Base-by-base conservation (phyloP, 257 asterid genomes). In the Solanum chaucha region DNA sequence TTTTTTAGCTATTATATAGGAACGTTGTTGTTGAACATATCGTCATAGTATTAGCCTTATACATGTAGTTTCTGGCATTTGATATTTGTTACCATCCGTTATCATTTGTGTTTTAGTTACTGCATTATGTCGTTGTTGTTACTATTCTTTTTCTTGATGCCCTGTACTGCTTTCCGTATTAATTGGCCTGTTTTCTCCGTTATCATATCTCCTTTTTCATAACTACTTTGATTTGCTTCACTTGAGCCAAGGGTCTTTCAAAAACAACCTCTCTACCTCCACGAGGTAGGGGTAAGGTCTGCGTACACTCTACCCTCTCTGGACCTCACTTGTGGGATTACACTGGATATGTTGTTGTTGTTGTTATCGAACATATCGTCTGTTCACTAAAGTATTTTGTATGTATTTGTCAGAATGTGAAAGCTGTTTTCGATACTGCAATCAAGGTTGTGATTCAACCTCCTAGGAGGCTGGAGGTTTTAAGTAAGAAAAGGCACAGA, bases 381-480 rank as follows among this genome's bases (percentile, higher is more conserved):
- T 12, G 83, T 75, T 75, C 59, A 44, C 65, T 44, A 41, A 68
- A n/a, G 6, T 10, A 36, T 59, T 83, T n/a, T 4, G 30, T 41
- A 40, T 8, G 28, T 65, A 35, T 80, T 85, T 83, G 32, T 77
- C 87, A 96, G 99, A 96, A 96, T 88, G 99, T 96, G 92, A 96
- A 96, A 89, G 97, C 96, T 88, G 98, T 96, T 78, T 96, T 96
- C 28, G 98, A 96, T 86, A 95, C 98, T 61, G 97, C 99, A 28
- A 94, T 96, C 48, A 96, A 96, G 91, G 98, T 93, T 87, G 99
- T 97, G 90, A 94, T 95, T 64, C 98, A 94, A 92, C 98, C 98
- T 73, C 95, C 98, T 19, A 92, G 98, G 91, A 94, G 98, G 89
- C 94, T 93, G 92, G 99, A 97, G 86, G 86, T 82, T 48, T 82